Evolutionary conservation across 371 early-diverging fungal genomes (phyloP).

Genomic region (Cladochytrium tenue): DNA sequence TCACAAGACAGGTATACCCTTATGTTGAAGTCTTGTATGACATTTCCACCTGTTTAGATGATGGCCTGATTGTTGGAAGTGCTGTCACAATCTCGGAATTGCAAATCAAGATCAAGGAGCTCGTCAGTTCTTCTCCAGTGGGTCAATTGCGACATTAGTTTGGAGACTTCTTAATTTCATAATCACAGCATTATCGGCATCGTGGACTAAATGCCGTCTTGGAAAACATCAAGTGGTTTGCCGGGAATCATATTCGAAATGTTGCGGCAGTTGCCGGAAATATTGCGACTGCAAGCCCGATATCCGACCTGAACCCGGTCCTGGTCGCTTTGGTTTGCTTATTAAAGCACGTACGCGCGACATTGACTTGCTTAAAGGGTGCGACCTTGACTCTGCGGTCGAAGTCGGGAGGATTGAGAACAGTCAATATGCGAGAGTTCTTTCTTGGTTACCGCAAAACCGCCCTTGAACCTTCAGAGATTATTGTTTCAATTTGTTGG

Average conservation of each 20-base stretch:
- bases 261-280: slow-evolving; percentile 79
- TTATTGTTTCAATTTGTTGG: slow-evolving; percentile 55
- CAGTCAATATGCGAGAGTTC: slow-evolving; percentile 64
- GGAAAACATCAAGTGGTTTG: slow-evolving; percentile 71
- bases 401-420: slow-evolving; percentile 37
- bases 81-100: slow-evolving; percentile 55
- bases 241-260: slow-evolving; percentile 77
- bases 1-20: background rate
- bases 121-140: slow-evolving; percentile 8
- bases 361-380: slow-evolving; percentile 20
- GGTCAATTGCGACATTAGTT: background rate
- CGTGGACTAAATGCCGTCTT: slow-evolving; percentile 60
- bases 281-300: slow-evolving; percentile 77
- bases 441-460: slow-evolving; percentile 77
- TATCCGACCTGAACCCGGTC: slow-evolving; percentile 80
- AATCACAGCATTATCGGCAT: slow-evolving; percentile 26
- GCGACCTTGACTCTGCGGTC: slow-evolving; percentile 59
- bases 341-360: slow-evolving; percentile 1
- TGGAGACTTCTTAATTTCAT: background rate
- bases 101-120: slow-evolving; percentile 44
- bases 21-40: background rate
- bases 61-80: slow-evolving; percentile 60
- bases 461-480: slow-evolving; percentile 59
- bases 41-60: background rate
- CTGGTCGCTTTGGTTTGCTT: slow-evolving; percentile 59